Conservation (phyloP, 139 green algal species). For the Klebsormidium nitens region DNA sequence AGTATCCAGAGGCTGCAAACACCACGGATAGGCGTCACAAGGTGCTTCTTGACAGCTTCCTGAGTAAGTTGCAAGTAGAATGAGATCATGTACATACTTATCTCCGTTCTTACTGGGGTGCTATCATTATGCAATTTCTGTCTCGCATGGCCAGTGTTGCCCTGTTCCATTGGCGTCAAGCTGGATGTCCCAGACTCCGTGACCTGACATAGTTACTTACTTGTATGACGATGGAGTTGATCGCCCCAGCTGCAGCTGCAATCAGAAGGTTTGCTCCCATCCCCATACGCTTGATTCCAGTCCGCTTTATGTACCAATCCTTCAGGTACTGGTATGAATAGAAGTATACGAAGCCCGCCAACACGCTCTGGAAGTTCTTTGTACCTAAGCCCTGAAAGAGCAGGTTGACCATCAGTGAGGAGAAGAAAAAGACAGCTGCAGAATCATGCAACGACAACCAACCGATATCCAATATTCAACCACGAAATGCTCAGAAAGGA, state of each 20-base stretch:
- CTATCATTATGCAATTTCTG: no score
- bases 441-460: not conserved
- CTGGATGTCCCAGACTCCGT: slow-evolving; percentile 8
- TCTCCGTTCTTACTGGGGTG: no score
- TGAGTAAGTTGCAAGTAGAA: no score
- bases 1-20: slow-evolving; percentile 39
- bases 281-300: slow-evolving; percentile 9
- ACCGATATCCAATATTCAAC: not conserved
- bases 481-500: not conserved
- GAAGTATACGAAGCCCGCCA: slow-evolving; percentile 45
- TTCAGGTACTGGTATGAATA: slow-evolving; percentile 44
- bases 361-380: slow-evolving; percentile 40
- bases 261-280: slow-evolving; percentile 36
- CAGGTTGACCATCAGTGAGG: slow-evolving; percentile 6
- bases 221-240: slow-evolving; percentile 42
- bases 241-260: slow-evolving; percentile 27
- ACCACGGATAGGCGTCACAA: no score
- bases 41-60: no score
- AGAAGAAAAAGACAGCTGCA: no score
- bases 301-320: slow-evolving; percentile 13
- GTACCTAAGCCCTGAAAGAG: slow-evolving; percentile 39
- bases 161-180: not conserved
- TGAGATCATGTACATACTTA: no score
- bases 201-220: slow-evolving; percentile 28
- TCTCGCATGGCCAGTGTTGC: no score